Conservation (phyloP, 176 grass and related monocot species). For the Dactylis glomerata region DNA sequence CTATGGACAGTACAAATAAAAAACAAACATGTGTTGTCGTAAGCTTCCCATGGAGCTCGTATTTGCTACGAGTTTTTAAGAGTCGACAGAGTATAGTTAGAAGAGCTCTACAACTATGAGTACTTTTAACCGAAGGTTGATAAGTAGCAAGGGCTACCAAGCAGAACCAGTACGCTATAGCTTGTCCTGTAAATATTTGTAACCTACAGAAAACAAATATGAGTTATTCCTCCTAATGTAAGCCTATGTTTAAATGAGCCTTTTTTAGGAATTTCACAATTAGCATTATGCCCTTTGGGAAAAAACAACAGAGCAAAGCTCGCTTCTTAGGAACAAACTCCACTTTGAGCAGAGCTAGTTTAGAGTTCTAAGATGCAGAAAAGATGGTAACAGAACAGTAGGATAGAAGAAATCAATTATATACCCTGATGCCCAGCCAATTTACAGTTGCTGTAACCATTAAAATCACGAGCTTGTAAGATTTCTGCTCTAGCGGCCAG, state of each 20-base stretch:
- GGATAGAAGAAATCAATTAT: neutral
- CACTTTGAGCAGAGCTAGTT: neutral
- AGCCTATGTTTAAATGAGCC: neutral
- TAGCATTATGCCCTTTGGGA: neutral
- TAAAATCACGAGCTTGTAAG: constrained; percentile 60
- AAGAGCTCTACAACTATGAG: neutral
- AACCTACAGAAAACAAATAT: neutral
- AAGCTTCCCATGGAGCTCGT: neutral
- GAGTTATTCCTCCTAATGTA: neutral
- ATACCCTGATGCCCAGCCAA: constrained; percentile 72
- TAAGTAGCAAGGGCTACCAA: neutral
- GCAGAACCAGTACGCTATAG: neutral
- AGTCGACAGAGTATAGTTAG: neutral
- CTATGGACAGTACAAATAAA: neutral
- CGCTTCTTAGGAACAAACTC: neutral
- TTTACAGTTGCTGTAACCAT: constrained; percentile 71
- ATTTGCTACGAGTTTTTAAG: neutral
- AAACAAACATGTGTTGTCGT: neutral
- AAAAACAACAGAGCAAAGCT: neutral
- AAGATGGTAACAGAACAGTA: neutral
- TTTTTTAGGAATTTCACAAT: neutral
- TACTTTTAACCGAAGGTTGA: neutral
- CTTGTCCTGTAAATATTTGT: neutral
- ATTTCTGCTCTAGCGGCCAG: constrained; percentile 96
- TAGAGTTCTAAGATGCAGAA: neutral